phyloP scores from a whole-genome alignment of 495 filamentous ascomycete species.

The Apiosordaria backusii region DNA sequence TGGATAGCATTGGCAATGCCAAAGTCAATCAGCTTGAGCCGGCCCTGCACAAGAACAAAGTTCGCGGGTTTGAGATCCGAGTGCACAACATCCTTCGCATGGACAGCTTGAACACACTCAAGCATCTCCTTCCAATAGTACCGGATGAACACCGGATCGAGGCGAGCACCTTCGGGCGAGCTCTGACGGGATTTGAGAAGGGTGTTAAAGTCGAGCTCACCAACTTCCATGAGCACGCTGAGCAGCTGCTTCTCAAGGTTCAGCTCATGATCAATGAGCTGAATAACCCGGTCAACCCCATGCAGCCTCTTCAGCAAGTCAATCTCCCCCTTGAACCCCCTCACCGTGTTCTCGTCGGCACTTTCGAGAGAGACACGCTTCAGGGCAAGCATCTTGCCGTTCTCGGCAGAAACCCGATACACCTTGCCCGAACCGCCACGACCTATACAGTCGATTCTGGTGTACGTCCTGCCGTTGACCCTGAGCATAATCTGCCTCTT shows the following conservation, averaged over 20 bases:
- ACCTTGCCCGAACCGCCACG: slow-evolving; percentile 90
- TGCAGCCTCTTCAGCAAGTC: slow-evolving; percentile 79
- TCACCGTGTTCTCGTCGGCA: slow-evolving; percentile 75
- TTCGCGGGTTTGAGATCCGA: slow-evolving; percentile 96
- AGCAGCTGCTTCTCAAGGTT: slow-evolving; percentile 84
- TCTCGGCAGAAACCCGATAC: slow-evolving; percentile 95
- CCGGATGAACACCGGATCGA: slow-evolving; percentile 88
- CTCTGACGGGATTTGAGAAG: slow-evolving; percentile 67
- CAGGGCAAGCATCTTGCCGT: slow-evolving; percentile 87
- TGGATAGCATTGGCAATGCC: slow-evolving; percentile 97
- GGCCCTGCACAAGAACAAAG: slow-evolving; percentile 81
- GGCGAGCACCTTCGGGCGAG: slow-evolving; percentile 66
- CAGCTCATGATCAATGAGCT: slow-evolving; percentile 86
- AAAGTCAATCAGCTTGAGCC: slow-evolving; percentile 88
- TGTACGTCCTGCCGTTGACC: slow-evolving; percentile 89
- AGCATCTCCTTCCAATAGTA: slow-evolving; percentile 99
- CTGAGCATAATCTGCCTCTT: slow-evolving; percentile 76
- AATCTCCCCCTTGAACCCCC: slow-evolving; percentile 95
- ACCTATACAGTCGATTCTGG: slow-evolving; percentile 82
- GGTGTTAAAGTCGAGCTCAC: slow-evolving; percentile 90
- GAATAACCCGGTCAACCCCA: slow-evolving; percentile 83
- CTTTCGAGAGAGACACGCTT: slow-evolving; percentile 90
- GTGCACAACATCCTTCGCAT: slow-evolving; percentile 86
- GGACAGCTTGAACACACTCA: slow-evolving; percentile 85
- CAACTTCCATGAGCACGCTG: slow-evolving; percentile 95